A percentile compares a stretch with the other conserved stretches of the same genome.
These are phyloP conservation scores for Speleostelium caveatum DNA, from an alignment of 78 protist genomes.

Conservation along the genomic window DNA sequence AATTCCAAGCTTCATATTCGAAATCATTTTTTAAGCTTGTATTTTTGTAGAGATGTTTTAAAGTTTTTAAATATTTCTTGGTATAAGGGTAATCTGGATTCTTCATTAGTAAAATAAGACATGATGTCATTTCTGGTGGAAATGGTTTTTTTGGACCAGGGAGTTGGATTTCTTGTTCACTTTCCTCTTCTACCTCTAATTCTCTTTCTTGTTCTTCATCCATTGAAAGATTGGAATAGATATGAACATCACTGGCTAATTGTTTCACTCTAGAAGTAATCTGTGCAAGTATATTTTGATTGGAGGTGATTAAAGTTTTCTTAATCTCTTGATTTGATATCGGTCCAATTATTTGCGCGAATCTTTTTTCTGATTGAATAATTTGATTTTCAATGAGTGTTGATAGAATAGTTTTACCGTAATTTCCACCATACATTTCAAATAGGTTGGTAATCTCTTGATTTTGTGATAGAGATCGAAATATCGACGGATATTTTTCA, in stretches of 20 bases:
- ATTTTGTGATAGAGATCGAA: not conserved
- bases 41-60: not conserved
- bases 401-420: not conserved
- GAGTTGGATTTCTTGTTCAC: not conserved
- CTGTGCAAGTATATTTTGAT: not conserved
- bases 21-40: not conserved
- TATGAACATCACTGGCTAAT: not conserved
- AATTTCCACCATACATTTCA: not conserved
- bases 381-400: not conserved
- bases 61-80: not conserved
- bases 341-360: not conserved
- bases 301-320: not conserved
- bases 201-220: slow-evolving; percentile 21
- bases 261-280: not conserved
- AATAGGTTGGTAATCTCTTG: not conserved
- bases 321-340: not conserved
- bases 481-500: not conserved
- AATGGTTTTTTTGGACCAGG: not conserved
- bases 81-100: not conserved
- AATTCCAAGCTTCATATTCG: not conserved
- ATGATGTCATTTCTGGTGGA: not conserved
- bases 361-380: not conserved
- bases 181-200: slow-evolving; percentile 3
- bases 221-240: not conserved
- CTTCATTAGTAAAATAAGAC: not conserved